These are phyloP conservation scores for Alnus glutinosa DNA, from an alignment of 306 rosid genomes.

Conservation along the genomic window DNA sequence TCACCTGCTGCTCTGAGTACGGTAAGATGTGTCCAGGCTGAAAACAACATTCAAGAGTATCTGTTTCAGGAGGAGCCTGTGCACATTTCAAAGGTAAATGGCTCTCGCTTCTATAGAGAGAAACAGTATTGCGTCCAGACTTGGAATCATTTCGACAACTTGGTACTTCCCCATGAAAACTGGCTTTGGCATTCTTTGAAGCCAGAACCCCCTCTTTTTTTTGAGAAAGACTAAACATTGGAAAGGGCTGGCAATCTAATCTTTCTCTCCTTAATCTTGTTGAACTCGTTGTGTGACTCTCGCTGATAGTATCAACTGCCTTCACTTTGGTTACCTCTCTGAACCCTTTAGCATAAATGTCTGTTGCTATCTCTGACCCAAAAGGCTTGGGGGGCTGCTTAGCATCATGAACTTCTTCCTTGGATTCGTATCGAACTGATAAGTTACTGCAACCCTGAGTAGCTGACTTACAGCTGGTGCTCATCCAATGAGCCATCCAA, in stretches of 20 bases:
- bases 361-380: conserved; percentile 27
- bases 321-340: conserved; percentile 44
- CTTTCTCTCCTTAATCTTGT: conserved; percentile 33
- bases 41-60: conserved; percentile 28
- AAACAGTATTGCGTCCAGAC: conserved; percentile 33
- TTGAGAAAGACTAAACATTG: conserved; percentile 43
- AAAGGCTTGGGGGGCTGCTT: conserved; percentile 34
- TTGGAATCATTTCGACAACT: conserved; percentile 35
- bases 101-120: conserved; percentile 31
- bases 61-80: conserved; percentile 33
- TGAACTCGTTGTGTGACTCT: conserved; percentile 24
- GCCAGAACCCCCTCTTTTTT: conserved; percentile 39
- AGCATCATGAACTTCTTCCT: conserved; percentile 35
- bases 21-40: conserved; percentile 31
- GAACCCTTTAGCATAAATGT: conserved; percentile 28
- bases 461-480: conserved; percentile 44
- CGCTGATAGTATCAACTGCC: conserved; percentile 26
- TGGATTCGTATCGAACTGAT: conserved; percentile 34
- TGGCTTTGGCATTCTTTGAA: conserved; percentile 33
- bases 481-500: conserved; percentile 82
- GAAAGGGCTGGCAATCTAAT: conserved; percentile 50
- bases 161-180: conserved; percentile 25
- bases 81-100: conserved; percentile 33
- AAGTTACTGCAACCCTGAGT: background rate
- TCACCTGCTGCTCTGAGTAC: conserved; percentile 24